Evolutionary conservation across 768 basidiomycete genomes (phyloP), one percentile per base, ranked within the genome.

Genomic region (Phylloporus sp.): DNA sequence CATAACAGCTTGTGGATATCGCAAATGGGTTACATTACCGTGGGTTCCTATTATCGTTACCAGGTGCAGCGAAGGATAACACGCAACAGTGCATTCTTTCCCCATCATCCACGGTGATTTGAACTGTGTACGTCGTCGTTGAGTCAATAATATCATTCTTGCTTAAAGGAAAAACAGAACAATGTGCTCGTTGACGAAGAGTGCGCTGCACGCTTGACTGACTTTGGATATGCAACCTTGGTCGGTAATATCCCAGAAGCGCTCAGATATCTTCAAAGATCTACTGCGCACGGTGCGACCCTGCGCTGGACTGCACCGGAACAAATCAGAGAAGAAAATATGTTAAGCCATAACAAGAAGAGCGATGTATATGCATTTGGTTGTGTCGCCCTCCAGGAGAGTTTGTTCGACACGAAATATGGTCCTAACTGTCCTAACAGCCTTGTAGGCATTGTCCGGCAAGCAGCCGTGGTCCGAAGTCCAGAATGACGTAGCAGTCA

Each of bases 341-440:
- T 20, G 23, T 26, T 18, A 15, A 28, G 18, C 2, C 34, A 9
- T 13, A 56, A 43, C 15, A 44, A 47, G 4, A 49, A 46, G 44
- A 56, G 52, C 20, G 55, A 56, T 20, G 42, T 53, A 3, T 56
- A 49, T 29, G 53, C 52, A 6, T 56, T 49, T 20, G 55, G 55
- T 18, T 73, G 72, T 55, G 68, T 76, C n/a, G 39, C 32, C 20
- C 44, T 56, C 15, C 52, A 56, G 38, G 55, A 16, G 72, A 20
- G 46, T 23, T 5, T 3, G 6, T 22, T 70, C 11, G 13, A 12
- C 20, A 11, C 12, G 10, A 13, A n/a, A 6, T 8, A 5, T 5
- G 18, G n/a, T n/a, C n/a, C n/a, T 29, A 16, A 12, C 11, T 22
- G 24, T 31, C 13, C 4, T 41, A 7, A 45, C 8, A 28, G 34